These are phyloP conservation scores for Chytriomyces sp. DNA, from an alignment of 192 early-diverging fungal species.

Conservation along the genomic window DNA sequence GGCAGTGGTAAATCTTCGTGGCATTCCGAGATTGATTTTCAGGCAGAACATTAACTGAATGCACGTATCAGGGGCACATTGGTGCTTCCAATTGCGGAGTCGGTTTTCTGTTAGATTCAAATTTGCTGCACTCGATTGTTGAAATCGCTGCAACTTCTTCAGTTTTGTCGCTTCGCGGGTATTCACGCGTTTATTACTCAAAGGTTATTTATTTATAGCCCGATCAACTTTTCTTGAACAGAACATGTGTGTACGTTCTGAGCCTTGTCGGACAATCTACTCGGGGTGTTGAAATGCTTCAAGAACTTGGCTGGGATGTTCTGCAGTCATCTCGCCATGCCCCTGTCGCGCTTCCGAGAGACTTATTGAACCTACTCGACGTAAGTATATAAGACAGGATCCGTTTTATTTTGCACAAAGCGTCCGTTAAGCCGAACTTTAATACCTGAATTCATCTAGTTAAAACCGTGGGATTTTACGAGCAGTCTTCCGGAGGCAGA, in stretches of 20 bases:
- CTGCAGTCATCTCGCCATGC: constrained; percentile 39
- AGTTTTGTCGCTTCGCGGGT: constrained; percentile 78
- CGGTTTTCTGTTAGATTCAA: constrained; percentile 72
- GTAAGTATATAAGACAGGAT: not conserved
- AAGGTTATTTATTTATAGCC: not conserved
- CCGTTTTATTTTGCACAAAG: not conserved
- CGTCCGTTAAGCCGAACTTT: not conserved
- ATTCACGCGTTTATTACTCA: constrained; percentile 11
- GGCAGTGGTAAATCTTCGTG: constrained; percentile 62
- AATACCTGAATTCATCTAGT: not conserved
- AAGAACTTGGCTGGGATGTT: constrained; percentile 77
- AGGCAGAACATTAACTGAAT: not conserved
- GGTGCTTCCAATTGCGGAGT: constrained; percentile 70
- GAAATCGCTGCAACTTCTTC: constrained; percentile 69
- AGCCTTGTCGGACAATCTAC: constrained; percentile 73
- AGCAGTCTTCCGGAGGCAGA: not conserved
- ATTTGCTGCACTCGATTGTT: constrained; percentile 75
- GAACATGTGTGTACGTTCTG: constrained; percentile 77
- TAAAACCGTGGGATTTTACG: constrained; percentile 18
- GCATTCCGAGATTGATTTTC: not conserved
- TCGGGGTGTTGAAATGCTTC: constrained; percentile 71
- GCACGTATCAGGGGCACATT: constrained; percentile 72
- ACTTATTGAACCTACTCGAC: constrained; percentile 61
- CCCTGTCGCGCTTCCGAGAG: constrained; percentile 57
- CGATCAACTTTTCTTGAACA: constrained; percentile 27